Base-by-base conservation (phyloP, 495 filamentous ascomycete genomes). In the Xylaria castorea region DNA sequence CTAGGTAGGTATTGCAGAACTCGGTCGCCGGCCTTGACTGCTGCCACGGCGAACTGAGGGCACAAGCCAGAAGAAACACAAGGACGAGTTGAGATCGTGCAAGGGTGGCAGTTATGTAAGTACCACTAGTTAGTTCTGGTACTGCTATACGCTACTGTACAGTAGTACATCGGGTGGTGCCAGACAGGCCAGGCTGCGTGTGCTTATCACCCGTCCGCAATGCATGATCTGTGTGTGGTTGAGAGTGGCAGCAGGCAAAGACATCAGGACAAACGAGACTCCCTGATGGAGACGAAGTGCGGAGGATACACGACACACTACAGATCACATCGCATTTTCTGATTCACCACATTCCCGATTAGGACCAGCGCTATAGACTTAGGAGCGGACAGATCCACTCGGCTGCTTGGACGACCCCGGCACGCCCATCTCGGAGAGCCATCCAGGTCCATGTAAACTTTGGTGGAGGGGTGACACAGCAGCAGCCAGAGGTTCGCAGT, bases 331-430 rank as follows among this genome's bases (percentile, higher is more conserved):
- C 75, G 76, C 65, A 78, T 75, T 72, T 72, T 67, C 50, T 67
- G 57, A 62, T 72, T 67, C 73, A 80, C 73, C 75, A 80, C 78
- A 80, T 80, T 78, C 78, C 78, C 78, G 78, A 80, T 80, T 80
- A 74, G 78, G 78, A 74, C 71, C 78, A 78, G 76, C 75, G 73
- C 75, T 74, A n/a, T n/a, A 72, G 75, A 36, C 46, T 57, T 50
- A 61, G 63, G 62, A 72, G 70, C 63, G 71, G 75, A 66, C 74
- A 75, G 76, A 78, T 80, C 78, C 78, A 80, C 78, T 61, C 66
- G 71, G 34, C 55, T 68, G n/a, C 65, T 72, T 80, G 70, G 71
- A 78, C 73, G 71, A 76, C 71, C 76, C 75, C 73, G 73, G 76
- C 78, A 73, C 71, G 71, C 76, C 70, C 78, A 80, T 76, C 75